Percentiles rank a stretch among this genome's conserved stretches.
Evolutionary conservation across 1,284 basidiomycete species (phyloP).

Genomic region (Blastosporella zonata): DNA sequence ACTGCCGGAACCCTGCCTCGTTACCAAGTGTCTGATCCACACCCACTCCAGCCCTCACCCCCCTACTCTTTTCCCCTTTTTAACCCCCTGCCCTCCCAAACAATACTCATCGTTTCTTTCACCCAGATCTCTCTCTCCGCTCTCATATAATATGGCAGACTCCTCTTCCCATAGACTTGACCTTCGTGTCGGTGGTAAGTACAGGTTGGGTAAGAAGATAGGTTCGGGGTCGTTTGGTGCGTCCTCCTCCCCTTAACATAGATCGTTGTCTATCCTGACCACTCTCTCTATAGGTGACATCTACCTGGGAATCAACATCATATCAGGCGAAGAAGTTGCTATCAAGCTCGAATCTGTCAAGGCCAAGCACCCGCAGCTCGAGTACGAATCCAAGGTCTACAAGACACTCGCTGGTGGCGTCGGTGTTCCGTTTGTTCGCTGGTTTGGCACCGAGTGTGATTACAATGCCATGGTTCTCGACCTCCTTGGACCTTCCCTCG

Average conservation of each 20-base stretch:
- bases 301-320: constrained; percentile 99
- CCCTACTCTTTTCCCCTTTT: constrained; percentile 21
- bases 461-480: constrained; percentile 99
- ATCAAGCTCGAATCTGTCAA: constrained; percentile 99
- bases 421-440: constrained; percentile 95
- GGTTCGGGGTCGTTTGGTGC: constrained; percentile 97
- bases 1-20: constrained; percentile 25
- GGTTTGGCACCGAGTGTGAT: constrained; percentile 99
- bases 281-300: constrained; percentile 75
- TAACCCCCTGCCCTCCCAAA: constrained; percentile 17
- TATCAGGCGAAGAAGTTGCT: constrained; percentile 99
- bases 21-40: constrained; percentile 38
- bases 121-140: constrained; percentile 13
- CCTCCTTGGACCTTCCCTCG: constrained; percentile 94
- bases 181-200: constrained; percentile 96
- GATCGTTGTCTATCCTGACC: constrained; percentile 7
- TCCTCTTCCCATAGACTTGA: constrained; percentile 76
- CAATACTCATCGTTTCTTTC: constrained; percentile 22
- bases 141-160: constrained; percentile 56
- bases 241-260: constrained; percentile 28
- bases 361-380: constrained; percentile 99
- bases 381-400: constrained; percentile 97
- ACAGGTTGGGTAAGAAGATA: constrained; percentile 99
- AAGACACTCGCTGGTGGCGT: constrained; percentile 98
- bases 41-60: constrained; percentile 32